These are phyloP conservation scores for Candida peoriensis DNA, from an alignment of 805 yeast genomes.

Conservation along the genomic window DNA sequence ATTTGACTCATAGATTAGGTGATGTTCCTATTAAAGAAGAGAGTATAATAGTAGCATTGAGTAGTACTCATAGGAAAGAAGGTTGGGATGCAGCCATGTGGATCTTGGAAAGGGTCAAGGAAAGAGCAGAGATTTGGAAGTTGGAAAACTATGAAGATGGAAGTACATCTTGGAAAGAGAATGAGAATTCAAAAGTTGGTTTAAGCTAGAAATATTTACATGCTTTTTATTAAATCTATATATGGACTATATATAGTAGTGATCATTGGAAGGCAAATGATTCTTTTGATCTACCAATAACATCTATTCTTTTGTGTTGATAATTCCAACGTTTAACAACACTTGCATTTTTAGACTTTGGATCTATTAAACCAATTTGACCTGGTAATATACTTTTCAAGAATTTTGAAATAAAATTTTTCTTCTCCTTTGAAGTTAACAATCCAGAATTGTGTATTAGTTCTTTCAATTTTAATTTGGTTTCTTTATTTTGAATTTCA, in stretches of 20 bases:
- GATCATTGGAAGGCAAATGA: slow-evolving; percentile 1
- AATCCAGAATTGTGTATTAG: slow-evolving; percentile 34
- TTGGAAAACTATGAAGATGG: slow-evolving; percentile 41
- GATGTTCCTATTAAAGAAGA: slow-evolving; percentile 43
- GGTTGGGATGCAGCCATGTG: slow-evolving; percentile 43
- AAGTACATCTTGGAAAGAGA: slow-evolving; percentile 37
- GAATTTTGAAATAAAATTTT: slow-evolving; percentile 32
- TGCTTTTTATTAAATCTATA: too few relatives aligned
- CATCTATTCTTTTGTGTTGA: slow-evolving; percentile 42
- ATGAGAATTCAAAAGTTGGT: slow-evolving; percentile 25
- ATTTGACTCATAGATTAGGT: slow-evolving; percentile 42
- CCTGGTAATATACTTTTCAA: slow-evolving; percentile 56
- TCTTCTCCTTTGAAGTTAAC: slow-evolving; percentile 30
- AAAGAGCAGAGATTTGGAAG: slow-evolving; percentile 46
- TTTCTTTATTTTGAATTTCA: slow-evolving; percentile 21
- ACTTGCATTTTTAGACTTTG: slow-evolving; percentile 21
- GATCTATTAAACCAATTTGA: slow-evolving; percentile 29
- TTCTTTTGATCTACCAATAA: not conserved
- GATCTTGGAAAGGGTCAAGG: slow-evolving; percentile 41
- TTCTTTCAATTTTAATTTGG: slow-evolving; percentile 34
- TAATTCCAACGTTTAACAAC: slow-evolving; percentile 60
- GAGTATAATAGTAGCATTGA: slow-evolving; percentile 39
- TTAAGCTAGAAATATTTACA: not conserved
- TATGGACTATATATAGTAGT: not conserved
- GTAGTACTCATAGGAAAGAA: slow-evolving; percentile 41